phyloP scores from a whole-genome alignment of 257 asterid species.

The Petunia secreta region DNA sequence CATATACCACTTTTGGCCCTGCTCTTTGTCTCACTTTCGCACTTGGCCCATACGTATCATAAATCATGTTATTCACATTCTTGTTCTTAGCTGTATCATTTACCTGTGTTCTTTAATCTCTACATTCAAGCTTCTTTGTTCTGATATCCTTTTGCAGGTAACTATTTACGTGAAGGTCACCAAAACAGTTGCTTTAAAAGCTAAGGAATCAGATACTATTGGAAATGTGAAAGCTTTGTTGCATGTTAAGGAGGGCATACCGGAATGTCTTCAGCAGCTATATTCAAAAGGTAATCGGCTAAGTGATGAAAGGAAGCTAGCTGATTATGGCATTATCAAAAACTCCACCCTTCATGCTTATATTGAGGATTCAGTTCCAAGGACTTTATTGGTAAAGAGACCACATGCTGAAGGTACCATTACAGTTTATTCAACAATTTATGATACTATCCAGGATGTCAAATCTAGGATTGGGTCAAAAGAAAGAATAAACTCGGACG shows the following conservation, averaged over 20 bases:
- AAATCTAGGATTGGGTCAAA: conserved; percentile 29
- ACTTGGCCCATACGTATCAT: too few species aligned
- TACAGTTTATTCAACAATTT: conserved; percentile 21
- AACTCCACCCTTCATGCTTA: conserved; percentile 31
- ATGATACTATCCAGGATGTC: conserved; percentile 32
- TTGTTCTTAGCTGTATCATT: too few species aligned
- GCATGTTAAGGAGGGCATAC: conserved; percentile 30
- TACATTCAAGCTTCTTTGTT: too few species aligned
- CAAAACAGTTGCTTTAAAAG: conserved; percentile 25
- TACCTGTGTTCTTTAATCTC: too few species aligned
- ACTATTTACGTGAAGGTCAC: conserved; percentile 24
- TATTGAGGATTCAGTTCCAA: conserved; percentile 19
- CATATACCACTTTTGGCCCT: too few species aligned
- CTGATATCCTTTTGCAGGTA: conserved; percentile 32
- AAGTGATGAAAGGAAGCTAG: conserved; percentile 26
- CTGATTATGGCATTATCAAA: conserved; percentile 26
- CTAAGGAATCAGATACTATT: conserved; percentile 28
- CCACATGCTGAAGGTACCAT: background rate
- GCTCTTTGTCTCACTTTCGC: too few species aligned
- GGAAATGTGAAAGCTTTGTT: conserved; percentile 27
- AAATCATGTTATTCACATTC: too few species aligned
- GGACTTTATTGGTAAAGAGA: conserved; percentile 17
- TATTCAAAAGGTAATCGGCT: conserved; percentile 28
- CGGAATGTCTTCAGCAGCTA: conserved; percentile 32
- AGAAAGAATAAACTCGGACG: background rate